A percentile compares a stretch with the other conserved stretches of the same genome.
These are phyloP conservation scores for Clavispora vitiphila DNA, from an alignment of 805 yeast genomes.

Conservation along the genomic window DNA sequence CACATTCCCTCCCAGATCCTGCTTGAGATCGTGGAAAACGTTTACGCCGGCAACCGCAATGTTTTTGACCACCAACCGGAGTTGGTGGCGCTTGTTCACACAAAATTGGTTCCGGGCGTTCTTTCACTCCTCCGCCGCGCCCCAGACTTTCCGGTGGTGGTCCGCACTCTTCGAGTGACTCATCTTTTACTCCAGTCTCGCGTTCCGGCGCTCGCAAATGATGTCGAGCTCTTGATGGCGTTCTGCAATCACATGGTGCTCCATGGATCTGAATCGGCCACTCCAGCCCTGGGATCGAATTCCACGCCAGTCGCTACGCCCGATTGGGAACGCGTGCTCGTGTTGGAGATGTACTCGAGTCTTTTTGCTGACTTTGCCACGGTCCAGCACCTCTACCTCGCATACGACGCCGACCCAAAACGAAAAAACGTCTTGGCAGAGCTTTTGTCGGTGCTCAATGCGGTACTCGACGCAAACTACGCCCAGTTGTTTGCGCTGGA, in stretches of 20 bases:
- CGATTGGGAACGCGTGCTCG: slow-evolving; percentile 68
- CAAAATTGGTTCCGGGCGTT: slow-evolving; percentile 70
- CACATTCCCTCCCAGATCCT: slow-evolving; percentile 60
- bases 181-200: slow-evolving; percentile 54
- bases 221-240: slow-evolving; percentile 76
- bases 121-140: slow-evolving; percentile 53
- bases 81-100: slow-evolving; percentile 59
- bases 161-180: slow-evolving; percentile 71
- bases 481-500: slow-evolving; percentile 19
- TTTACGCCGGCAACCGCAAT: slow-evolving; percentile 57
- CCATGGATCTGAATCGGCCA: slow-evolving; percentile 46
- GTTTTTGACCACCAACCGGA: slow-evolving; percentile 58
- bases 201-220: slow-evolving; percentile 59
- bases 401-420: slow-evolving; percentile 53
- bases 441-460: slow-evolving; percentile 36
- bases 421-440: slow-evolving; percentile 59
- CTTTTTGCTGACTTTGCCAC: slow-evolving; percentile 53
- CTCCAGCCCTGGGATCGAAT: slow-evolving; percentile 1
- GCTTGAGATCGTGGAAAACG: slow-evolving; percentile 77
- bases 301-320: slow-evolving; percentile 1
- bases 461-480: slow-evolving; percentile 22
- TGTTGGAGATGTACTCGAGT: slow-evolving; percentile 66
- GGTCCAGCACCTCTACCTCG: slow-evolving; percentile 48
- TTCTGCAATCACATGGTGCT: slow-evolving; percentile 69
- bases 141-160: slow-evolving; percentile 60